phyloP scores from a whole-genome alignment of 331 rosid genomes.

The Pyracantha coccinea region DNA sequence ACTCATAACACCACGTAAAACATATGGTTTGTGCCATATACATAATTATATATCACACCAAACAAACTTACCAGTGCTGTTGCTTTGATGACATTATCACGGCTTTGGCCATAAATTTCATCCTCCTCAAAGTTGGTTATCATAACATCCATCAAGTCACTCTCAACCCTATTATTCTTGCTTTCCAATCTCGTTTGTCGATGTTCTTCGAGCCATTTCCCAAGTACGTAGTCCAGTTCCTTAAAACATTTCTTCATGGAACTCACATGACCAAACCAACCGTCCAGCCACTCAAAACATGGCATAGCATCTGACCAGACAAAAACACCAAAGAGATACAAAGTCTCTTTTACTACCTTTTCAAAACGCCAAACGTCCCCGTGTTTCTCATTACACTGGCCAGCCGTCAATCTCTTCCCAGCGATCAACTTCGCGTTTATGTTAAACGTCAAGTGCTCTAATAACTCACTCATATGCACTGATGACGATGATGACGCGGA shows the following conservation, averaged over 20 bases:
- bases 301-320: conserved; percentile 31
- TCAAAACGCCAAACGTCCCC: conserved; percentile 27
- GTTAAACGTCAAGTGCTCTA: conserved; percentile 44
- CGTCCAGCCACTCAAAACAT: conserved; percentile 37
- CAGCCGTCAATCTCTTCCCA: conserved; percentile 39
- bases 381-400: background rate
- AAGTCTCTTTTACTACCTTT: conserved; percentile 19
- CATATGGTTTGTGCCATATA: no score
- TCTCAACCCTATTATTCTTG: background rate
- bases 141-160: conserved; percentile 30
- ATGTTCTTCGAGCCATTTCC: conserved; percentile 45
- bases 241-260: conserved; percentile 40
- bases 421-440: conserved; percentile 31
- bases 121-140: background rate
- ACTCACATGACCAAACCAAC: conserved; percentile 32
- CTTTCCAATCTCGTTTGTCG: background rate
- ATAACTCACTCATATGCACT: conserved; percentile 25
- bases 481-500: no score
- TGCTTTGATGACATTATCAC: conserved; percentile 8
- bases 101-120: background rate
- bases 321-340: conserved; percentile 20
- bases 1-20: no score
- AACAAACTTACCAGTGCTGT: background rate
- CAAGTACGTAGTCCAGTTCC: conserved; percentile 30
- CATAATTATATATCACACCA: no score